A percentile compares a stretch with the other conserved stretches of the same genome.
These are phyloP conservation scores for Coriolopsis trogii DNA, from an alignment of 1,284 basidiomycete species.

Conservation along the genomic window DNA sequence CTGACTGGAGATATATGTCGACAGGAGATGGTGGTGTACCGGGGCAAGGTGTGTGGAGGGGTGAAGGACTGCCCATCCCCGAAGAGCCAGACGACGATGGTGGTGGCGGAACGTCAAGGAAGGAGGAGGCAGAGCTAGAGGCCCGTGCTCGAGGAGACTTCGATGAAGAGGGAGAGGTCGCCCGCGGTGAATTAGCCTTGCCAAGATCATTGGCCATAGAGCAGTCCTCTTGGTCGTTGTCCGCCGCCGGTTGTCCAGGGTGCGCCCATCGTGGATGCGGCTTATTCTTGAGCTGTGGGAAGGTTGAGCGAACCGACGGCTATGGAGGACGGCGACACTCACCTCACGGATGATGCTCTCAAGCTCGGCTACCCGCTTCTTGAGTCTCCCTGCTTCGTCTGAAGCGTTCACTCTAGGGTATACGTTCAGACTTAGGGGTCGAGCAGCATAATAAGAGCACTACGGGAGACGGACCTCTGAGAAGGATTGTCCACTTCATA, in stretches of 20 bases:
- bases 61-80: slow-evolving; percentile 20
- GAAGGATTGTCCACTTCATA: slow-evolving; percentile 83
- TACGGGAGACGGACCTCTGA: too few species aligned
- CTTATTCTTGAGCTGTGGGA: slow-evolving; percentile 64
- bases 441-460: slow-evolving; percentile 28
- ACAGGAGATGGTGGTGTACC: slow-evolving; percentile 17
- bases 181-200: neutral
- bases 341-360: slow-evolving; percentile 84
- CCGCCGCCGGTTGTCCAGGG: slow-evolving; percentile 26
- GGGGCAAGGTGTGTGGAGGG: slow-evolving; percentile 21
- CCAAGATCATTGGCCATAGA: slow-evolving; percentile 2
- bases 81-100: slow-evolving; percentile 17
- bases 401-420: slow-evolving; percentile 31
- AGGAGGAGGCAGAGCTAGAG: slow-evolving; percentile 1
- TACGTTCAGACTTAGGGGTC: neutral
- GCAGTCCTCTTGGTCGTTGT: slow-evolving; percentile 22
- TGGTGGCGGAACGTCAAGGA: slow-evolving; percentile 5
- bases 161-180: slow-evolving; percentile 10
- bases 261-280: slow-evolving; percentile 69
- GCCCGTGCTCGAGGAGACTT: slow-evolving; percentile 3
- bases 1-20: slow-evolving; percentile 12
- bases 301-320: slow-evolving; percentile 6
- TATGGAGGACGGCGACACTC: slow-evolving; percentile 11
- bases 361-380: slow-evolving; percentile 78
- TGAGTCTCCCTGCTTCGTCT: slow-evolving; percentile 68